phyloP scores from a whole-genome alignment of 2,329 filamentous ascomycete species.

The Podosphaera xanthii region DNA sequence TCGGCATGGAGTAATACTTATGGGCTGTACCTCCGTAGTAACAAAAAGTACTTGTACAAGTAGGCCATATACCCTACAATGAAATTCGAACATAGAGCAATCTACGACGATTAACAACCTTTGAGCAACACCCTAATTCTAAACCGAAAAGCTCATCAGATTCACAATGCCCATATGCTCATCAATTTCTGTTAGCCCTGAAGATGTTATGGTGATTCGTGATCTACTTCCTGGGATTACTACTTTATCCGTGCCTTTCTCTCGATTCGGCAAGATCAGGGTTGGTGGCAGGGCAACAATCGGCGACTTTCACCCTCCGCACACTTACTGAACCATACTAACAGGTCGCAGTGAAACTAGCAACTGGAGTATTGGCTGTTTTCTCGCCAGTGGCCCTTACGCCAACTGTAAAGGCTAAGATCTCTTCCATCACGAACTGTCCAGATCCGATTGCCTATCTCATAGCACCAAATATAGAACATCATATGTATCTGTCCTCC shows the following conservation, averaged over 20 bases:
- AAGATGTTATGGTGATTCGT: slow-evolving; percentile 75
- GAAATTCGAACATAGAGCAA: too few species aligned
- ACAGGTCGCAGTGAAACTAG: slow-evolving; percentile 41
- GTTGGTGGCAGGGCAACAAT: slow-evolving; percentile 75
- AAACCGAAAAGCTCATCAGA: background rate
- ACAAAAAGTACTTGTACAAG: too few species aligned
- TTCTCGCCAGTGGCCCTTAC: slow-evolving; percentile 85
- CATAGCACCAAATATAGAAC: slow-evolving; percentile 69
- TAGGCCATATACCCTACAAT: too few species aligned
- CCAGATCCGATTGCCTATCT: slow-evolving; percentile 45
- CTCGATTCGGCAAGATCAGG: slow-evolving; percentile 55
- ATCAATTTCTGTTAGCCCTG: slow-evolving; percentile 30
- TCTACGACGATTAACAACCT: too few species aligned
- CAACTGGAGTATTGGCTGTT: slow-evolving; percentile 56
- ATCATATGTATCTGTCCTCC: slow-evolving; percentile 77
- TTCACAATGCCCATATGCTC: background rate
- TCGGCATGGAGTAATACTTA: too few species aligned
- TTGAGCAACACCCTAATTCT: too few species aligned
- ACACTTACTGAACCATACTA: background rate
- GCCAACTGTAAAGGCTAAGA: slow-evolving; percentile 40
- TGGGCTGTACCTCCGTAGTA: too few species aligned
- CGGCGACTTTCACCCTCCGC: slow-evolving; percentile 25
- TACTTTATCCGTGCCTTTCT: slow-evolving; percentile 66
- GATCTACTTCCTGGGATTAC: slow-evolving; percentile 57
- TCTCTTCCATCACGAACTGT: slow-evolving; percentile 41